Conservation (phyloP, 345 rosid genomes). For the Citropsis articulata region DNA sequence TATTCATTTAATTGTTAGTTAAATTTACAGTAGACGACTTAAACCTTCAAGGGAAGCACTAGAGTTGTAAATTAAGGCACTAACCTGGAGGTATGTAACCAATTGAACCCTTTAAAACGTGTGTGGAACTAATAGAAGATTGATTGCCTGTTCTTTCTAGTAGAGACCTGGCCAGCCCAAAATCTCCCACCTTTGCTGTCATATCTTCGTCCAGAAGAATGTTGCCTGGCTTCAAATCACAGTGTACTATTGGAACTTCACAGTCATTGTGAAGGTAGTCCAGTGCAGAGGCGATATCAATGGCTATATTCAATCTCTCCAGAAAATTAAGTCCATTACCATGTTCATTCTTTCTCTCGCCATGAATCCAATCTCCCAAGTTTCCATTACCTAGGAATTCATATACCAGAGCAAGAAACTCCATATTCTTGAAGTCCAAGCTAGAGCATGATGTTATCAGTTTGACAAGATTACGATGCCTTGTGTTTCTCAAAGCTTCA, state of each 20-base stretch:
- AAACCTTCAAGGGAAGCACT: too few relatives aligned
- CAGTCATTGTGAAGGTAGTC: constrained; percentile 46
- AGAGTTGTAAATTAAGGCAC: background rate
- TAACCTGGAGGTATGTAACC: constrained; percentile 61
- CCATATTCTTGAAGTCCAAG: constrained; percentile 32
- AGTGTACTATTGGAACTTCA: constrained; percentile 49
- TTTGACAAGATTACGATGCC: constrained; percentile 54
- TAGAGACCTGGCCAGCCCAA: constrained; percentile 45
- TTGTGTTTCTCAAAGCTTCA: constrained; percentile 41
- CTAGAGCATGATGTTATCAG: constrained; percentile 53
- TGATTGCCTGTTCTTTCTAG: constrained; percentile 17
- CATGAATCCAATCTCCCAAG: constrained; percentile 46
- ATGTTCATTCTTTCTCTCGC: constrained; percentile 25
- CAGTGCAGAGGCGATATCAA: constrained; percentile 44
- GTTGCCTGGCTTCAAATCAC: constrained; percentile 48
- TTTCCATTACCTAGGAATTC: constrained; percentile 45
- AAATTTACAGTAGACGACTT: too few relatives aligned
- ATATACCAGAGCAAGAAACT: constrained; percentile 54
- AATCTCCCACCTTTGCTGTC: constrained; percentile 57
- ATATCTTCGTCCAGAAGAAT: constrained; percentile 40
- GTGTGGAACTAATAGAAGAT: constrained; percentile 34
- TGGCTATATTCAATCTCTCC: constrained; percentile 43
- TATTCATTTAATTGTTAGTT: too few relatives aligned
- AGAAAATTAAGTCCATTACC: constrained; percentile 34
- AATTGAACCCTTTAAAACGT: constrained; percentile 43